Percentiles rank a stretch among this genome's conserved stretches.
phyloP scores from a whole-genome alignment of 2,329 filamentous ascomycete genomes.

The Paecilomyces formosus region DNA sequence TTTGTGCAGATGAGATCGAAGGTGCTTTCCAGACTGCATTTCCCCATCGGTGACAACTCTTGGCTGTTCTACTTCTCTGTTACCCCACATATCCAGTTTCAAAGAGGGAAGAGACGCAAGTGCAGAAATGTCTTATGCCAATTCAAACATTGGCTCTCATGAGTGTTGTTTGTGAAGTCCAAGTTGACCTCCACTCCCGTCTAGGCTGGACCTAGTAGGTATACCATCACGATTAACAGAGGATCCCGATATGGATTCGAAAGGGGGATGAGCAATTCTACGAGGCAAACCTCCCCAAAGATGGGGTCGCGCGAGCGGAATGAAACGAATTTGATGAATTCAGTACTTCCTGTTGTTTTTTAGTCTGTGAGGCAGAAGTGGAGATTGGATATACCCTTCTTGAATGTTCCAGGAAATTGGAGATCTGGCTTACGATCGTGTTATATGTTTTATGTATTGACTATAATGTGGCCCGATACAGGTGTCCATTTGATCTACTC shows the following conservation, averaged over 20 bases:
- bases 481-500: not conserved
- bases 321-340: not conserved
- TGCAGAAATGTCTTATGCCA: not conserved
- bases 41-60: constrained; percentile 14
- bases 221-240: not conserved
- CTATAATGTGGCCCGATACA: not conserved
- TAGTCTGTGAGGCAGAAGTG: not conserved
- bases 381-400: not conserved
- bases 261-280: not conserved
- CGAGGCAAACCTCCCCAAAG: not conserved
- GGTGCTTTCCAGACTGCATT: constrained; percentile 37
- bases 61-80: not conserved
- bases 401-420: not conserved
- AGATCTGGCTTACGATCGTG: not conserved
- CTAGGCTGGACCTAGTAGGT: not conserved
- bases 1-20: constrained; percentile 31
- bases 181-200: not conserved
- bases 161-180: not conserved
- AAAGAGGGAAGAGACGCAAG: not conserved
- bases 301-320: not conserved
- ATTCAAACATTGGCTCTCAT: not conserved
- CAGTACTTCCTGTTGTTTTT: not conserved
- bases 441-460: not conserved
- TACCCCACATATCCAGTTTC: not conserved
- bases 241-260: not conserved